Conservation (phyloP, 768 basidiomycete species). For the Termitomyces sp. region DNA sequence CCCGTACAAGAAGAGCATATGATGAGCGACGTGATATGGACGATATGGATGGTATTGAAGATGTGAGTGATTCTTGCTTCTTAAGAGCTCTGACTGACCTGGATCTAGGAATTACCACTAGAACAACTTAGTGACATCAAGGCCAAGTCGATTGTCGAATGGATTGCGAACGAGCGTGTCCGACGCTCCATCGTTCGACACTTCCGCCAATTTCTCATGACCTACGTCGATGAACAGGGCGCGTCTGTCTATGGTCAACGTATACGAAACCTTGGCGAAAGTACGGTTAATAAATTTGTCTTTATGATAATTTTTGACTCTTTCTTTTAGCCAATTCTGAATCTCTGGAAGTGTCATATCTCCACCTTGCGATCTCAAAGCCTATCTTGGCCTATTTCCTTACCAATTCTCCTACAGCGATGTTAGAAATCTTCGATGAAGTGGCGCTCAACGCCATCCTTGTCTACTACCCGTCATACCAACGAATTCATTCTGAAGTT, state of each 20-base stretch:
- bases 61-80: constrained; percentile 44
- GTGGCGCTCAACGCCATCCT: constrained; percentile 93
- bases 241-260: constrained; percentile 92
- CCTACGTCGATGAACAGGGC: constrained; percentile 89
- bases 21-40: constrained; percentile 90
- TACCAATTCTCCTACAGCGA: constrained; percentile 87
- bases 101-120: constrained; percentile 76
- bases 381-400: constrained; percentile 97
- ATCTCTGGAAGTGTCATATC: constrained; percentile 94
- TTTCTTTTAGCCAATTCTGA: constrained; percentile 79
- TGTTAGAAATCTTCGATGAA: constrained; percentile 93
- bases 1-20: constrained; percentile 83
- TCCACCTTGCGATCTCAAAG: constrained; percentile 89
- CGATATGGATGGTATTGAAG: constrained; percentile 85
- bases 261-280: constrained; percentile 91
- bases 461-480: constrained; percentile 93
- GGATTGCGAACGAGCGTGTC: constrained; percentile 93
- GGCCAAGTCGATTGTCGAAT: constrained; percentile 94
- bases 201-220: constrained; percentile 94
- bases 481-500: constrained; percentile 95
- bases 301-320: neutral
- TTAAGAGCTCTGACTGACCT: constrained; percentile 7
- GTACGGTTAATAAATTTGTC: constrained; percentile 37
- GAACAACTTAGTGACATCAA: constrained; percentile 98
- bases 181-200: constrained; percentile 85